These are phyloP conservation scores for Tilletia indica DNA, from an alignment of 1,284 basidiomycete species.

Conservation along the genomic window DNA sequence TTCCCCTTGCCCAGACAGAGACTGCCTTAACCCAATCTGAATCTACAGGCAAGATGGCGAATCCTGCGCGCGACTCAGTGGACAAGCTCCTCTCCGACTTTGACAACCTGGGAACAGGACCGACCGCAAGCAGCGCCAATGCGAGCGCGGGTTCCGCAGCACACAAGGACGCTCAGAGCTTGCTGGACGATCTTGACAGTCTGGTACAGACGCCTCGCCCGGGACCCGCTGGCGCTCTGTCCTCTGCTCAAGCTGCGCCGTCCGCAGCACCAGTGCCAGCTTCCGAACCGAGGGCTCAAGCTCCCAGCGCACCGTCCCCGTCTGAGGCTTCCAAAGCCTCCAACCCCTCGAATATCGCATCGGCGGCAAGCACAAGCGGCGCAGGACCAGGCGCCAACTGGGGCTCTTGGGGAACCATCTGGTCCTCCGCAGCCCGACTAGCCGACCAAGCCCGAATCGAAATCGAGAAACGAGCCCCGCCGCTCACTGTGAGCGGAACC, in stretches of 20 bases:
- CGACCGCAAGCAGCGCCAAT: slow-evolving; percentile 21
- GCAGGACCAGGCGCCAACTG: slow-evolving; percentile 75
- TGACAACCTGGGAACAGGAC: slow-evolving; percentile 40
- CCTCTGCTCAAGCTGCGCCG: not conserved
- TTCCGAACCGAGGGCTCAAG: not conserved
- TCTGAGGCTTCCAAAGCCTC: not conserved
- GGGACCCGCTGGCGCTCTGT: not conserved
- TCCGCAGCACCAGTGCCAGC: not conserved
- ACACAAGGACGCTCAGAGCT: slow-evolving; percentile 47
- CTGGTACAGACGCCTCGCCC: slow-evolving; percentile 37
- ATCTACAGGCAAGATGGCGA: not conserved
- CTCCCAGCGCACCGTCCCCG: not conserved
- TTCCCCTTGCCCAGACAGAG: not conserved
- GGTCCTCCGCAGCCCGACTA: slow-evolving; percentile 53
- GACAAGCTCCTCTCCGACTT: slow-evolving; percentile 53
- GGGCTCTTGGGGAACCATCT: slow-evolving; percentile 65
- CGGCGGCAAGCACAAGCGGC: slow-evolving; percentile 57
- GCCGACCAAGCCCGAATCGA: slow-evolving; percentile 53
- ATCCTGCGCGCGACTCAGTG: slow-evolving; percentile 37
- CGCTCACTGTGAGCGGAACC: not conserved
- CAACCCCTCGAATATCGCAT: not conserved
- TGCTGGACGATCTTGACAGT: slow-evolving; percentile 53
- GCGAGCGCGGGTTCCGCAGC: slow-evolving; percentile 22
- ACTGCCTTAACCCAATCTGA: not conserved
- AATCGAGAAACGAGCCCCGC: slow-evolving; percentile 43